A percentile compares a stretch with the other conserved stretches of the same genome.
These are phyloP conservation scores for Coniochaeta sp. DNA, from an alignment of 2,329 filamentous ascomycete genomes.

Conservation along the genomic window DNA sequence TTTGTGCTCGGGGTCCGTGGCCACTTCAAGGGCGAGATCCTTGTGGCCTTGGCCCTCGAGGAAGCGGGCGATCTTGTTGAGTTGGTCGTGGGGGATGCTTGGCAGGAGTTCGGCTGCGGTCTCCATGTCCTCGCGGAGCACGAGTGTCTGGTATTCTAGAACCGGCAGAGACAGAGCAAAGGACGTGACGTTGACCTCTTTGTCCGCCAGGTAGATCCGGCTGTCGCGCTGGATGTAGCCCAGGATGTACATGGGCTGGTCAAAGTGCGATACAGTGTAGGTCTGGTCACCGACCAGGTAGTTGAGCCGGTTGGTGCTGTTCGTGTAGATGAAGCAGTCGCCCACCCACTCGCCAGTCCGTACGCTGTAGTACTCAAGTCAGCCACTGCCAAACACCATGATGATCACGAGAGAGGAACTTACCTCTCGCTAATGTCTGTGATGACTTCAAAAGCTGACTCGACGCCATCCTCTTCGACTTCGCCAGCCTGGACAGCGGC, in stretches of 20 bases:
- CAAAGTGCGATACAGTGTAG: constrained; percentile 95
- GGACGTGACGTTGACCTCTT: constrained; percentile 87
- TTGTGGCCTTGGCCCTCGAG: constrained; percentile 96
- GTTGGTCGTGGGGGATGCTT: constrained; percentile 82
- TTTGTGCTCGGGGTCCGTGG: constrained; percentile 91
- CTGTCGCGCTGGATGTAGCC: constrained; percentile 94
- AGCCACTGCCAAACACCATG: neutral
- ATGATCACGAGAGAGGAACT: neutral
- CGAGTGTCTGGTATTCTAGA: constrained; percentile 93
- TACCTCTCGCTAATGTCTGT: constrained; percentile 90
- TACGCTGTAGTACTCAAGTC: constrained; percentile 44
- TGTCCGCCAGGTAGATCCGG: constrained; percentile 91
- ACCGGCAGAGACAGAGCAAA: constrained; percentile 88
- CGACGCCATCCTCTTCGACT: constrained; percentile 85
- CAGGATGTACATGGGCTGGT: constrained; percentile 88
- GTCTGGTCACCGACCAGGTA: constrained; percentile 97
- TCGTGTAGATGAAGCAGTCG: constrained; percentile 98
- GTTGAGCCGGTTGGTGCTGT: constrained; percentile 91
- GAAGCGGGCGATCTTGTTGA: constrained; percentile 97
- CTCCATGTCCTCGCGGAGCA: constrained; percentile 89
- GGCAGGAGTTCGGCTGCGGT: constrained; percentile 77
- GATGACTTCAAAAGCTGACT: constrained; percentile 92
- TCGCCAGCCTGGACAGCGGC: constrained; percentile 76
- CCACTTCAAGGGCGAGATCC: constrained; percentile 87
- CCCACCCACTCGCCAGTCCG: constrained; percentile 96